Evolutionary conservation across 805 yeast genomes (phyloP), one percentile per base, ranked within the genome.

Genomic region (Starmera quercuum): DNA sequence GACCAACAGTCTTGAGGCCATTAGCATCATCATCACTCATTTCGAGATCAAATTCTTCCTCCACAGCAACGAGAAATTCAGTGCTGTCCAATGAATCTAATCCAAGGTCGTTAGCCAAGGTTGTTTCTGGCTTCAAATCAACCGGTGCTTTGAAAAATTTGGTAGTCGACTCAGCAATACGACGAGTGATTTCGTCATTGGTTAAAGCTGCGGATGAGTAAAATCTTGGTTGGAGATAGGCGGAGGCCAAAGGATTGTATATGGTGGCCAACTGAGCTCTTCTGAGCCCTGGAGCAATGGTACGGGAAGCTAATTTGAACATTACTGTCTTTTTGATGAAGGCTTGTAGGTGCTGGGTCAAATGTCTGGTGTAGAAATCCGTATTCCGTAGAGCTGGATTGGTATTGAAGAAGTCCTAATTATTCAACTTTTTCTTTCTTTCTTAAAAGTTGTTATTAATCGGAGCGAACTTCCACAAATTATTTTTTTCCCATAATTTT

Each of bases 41-140:
- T 58, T 81, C 83, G 54, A 85, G 73, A 51, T 84, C 86, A 45
- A 80, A 80, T 58, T 80, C 88, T 70, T 88, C 96, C 69, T 90
- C 98, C 53, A 90, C 80, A 37, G 95, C 95, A 61, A 92, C 95
- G 50, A 92, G 73, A 36, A 92, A 88, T 67, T 90, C 98, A 42
- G 90, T 95, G 42, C 92, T 83, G 55, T 90, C 98, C 46, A 90
- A 72, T 8, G 95, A 84, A 62, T 90, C 98, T 56, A 84, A 73
- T n/a, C 88, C 90, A 47, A 84, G 72, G 53, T 84, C 95, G 34
- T 52, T 52, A 32, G 61, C 51, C 44, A 68, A 57, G 23, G 59
- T 49, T 26, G 69, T 56, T 35, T 54, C 51, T 26, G 64, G 50
- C 11, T 63, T 51, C 36, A 68, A 37, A 16, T 38, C 63, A 36